These are phyloP conservation scores for Podospora anserina DNA, from an alignment of 495 filamentous ascomycete genomes.

Conservation along the genomic window DNA sequence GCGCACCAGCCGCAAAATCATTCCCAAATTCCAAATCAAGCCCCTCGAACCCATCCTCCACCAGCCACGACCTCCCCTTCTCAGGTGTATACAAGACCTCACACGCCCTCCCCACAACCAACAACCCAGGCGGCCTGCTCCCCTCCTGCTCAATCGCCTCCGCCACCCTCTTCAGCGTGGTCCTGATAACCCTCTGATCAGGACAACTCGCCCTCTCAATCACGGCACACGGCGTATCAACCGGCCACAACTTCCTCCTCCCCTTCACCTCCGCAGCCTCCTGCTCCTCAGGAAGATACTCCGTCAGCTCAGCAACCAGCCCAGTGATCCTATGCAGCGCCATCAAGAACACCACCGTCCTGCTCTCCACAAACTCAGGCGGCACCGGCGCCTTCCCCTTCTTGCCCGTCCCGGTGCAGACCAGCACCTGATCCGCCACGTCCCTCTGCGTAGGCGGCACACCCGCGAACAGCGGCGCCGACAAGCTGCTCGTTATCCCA, in stretches of 20 bases:
- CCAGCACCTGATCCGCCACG: slow-evolving; percentile 85
- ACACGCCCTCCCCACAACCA: slow-evolving; percentile 86
- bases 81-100: slow-evolving; percentile 62
- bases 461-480: slow-evolving; percentile 80
- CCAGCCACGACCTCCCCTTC: slow-evolving; percentile 65
- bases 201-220: slow-evolving; percentile 92
- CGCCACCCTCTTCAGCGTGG: slow-evolving; percentile 73
- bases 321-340: slow-evolving; percentile 77
- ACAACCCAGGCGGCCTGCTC: slow-evolving; percentile 79
- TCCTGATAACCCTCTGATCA: slow-evolving; percentile 88
- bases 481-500: slow-evolving; percentile 83
- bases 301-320: slow-evolving; percentile 64
- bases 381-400: slow-evolving; percentile 81
- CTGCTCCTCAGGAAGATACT: slow-evolving; percentile 31
- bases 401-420: slow-evolving; percentile 92
- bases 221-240: slow-evolving; percentile 79
- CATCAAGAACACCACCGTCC: slow-evolving; percentile 96
- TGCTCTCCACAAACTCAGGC: slow-evolving; percentile 68
- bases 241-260: slow-evolving; percentile 46
- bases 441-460: slow-evolving; percentile 86
- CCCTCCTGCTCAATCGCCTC: slow-evolving; percentile 87
- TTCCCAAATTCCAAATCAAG: slow-evolving; percentile 43
- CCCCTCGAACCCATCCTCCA: slow-evolving; percentile 81
- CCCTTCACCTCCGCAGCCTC: slow-evolving; percentile 27
- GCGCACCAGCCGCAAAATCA: slow-evolving; percentile 13